Percentiles rank a stretch among this genome's conserved stretches.
These are phyloP conservation scores for Tolypocladium amazonense DNA, from an alignment of 2,329 filamentous ascomycete species.

Conservation along the genomic window DNA sequence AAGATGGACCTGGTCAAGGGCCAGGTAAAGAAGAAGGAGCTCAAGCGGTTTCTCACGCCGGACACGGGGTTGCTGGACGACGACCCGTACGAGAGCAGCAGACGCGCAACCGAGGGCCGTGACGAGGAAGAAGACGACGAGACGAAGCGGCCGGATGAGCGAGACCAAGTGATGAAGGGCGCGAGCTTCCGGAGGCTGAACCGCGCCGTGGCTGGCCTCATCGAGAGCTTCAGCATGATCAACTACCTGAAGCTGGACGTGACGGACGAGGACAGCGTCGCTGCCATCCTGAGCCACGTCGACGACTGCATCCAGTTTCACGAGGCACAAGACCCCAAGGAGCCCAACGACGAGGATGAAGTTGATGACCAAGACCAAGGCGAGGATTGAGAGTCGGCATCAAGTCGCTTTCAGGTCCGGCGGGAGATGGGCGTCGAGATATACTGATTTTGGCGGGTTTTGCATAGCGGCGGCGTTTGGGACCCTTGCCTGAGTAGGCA, in stretches of 20 bases:
- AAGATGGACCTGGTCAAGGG: constrained; percentile 98
- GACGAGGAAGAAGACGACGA: constrained; percentile 42
- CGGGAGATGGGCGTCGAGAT: not conserved
- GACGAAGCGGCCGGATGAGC: constrained; percentile 50
- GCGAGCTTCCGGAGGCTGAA: constrained; percentile 75
- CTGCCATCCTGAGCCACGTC: constrained; percentile 76
- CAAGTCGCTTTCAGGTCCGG: not conserved
- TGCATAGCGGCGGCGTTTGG: constrained; percentile 34
- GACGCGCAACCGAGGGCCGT: constrained; percentile 25
- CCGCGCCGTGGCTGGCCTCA: constrained; percentile 76
- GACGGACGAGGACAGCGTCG: constrained; percentile 86
- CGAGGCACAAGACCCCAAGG: constrained; percentile 83
- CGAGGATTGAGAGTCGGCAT: constrained; percentile 7
- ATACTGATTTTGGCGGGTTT: not conserved
- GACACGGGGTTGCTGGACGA: constrained; percentile 76
- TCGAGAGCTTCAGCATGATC: constrained; percentile 97
- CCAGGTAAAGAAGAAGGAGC: constrained; percentile 73
- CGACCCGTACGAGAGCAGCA: constrained; percentile 47
- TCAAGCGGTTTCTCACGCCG: constrained; percentile 84
- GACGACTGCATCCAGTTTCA: constrained; percentile 91
- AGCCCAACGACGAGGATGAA: constrained; percentile 54
- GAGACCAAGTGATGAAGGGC: constrained; percentile 66
- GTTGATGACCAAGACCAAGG: constrained; percentile 29
- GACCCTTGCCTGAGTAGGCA: not conserved
- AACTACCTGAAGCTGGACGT: constrained; percentile 85